Conservation (phyloP, 371 early-diverging fungal genomes). For the Gilbertella persicaria region DNA sequence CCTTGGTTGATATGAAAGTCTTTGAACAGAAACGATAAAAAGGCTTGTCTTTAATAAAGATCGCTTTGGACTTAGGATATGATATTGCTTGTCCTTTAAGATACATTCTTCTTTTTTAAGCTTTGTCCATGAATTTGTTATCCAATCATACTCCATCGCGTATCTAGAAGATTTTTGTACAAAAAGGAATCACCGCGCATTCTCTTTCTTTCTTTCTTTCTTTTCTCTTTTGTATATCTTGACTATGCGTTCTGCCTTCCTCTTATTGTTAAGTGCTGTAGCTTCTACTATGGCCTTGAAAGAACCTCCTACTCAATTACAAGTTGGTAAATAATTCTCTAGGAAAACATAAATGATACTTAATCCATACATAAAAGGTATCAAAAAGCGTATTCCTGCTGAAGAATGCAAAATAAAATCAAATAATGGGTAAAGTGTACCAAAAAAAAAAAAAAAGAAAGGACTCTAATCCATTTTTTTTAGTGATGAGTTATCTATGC, state of each 20-base stretch:
- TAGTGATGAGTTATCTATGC: constrained; percentile 74
- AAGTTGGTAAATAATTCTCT: constrained; percentile 50
- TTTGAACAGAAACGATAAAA: no score
- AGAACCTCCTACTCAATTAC: constrained; percentile 56
- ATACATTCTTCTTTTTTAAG: no score
- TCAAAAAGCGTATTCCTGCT: constrained; percentile 51
- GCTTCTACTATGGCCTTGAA: constrained; percentile 39
- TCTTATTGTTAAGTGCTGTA: constrained; percentile 9
- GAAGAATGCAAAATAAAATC: constrained; percentile 49
- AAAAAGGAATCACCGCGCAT: no score
- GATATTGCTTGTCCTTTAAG: no score
- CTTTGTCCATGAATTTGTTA: no score
- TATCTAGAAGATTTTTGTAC: background rate
- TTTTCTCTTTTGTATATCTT: constrained; percentile 1
- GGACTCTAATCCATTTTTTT: background rate
- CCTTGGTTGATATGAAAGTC: no score
- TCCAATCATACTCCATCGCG: background rate
- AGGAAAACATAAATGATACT: background rate
- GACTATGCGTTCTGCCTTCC: constrained; percentile 13
- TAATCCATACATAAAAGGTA: constrained; percentile 26
- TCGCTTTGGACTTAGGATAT: no score
- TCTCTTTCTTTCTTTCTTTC: background rate
- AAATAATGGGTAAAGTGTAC: constrained; percentile 46
- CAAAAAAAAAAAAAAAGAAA: background rate
- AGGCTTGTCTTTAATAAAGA: no score